Percentiles rank a stretch among this genome's conserved stretches.
phyloP scores from a whole-genome alignment of 257 asterid species.

The Jacaranda copaia region DNA sequence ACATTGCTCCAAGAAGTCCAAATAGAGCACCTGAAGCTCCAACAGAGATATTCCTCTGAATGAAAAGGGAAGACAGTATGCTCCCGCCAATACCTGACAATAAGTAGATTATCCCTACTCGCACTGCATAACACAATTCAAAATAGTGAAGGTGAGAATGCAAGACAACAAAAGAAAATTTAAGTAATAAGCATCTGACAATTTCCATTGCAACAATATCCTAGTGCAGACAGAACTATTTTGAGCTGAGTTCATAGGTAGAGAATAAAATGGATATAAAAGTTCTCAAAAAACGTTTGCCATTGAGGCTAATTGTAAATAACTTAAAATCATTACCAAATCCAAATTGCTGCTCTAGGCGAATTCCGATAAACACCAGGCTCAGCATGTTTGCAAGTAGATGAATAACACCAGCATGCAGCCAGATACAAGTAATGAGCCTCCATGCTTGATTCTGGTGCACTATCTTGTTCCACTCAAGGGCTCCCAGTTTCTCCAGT shows the following conservation, averaged over 20 bases:
- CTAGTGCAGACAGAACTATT: too few relatives aligned
- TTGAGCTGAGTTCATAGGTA: not conserved
- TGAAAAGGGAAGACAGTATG: constrained; percentile 75
- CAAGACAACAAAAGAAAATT: not conserved
- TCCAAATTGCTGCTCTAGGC: constrained; percentile 95
- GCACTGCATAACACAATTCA: constrained; percentile 55
- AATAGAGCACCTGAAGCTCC: constrained; percentile 96
- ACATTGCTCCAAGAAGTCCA: constrained; percentile 96
- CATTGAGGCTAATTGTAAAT: too few relatives aligned
- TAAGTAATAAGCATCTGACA: not conserved
- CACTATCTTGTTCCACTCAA: constrained; percentile 78
- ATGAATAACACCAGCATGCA: constrained; percentile 93
- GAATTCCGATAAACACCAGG: constrained; percentile 81
- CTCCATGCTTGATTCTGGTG: constrained; percentile 81
- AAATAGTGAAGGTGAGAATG: constrained; percentile 14
- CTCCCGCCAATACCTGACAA: constrained; percentile 94
- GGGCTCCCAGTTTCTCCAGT: constrained; percentile 79
- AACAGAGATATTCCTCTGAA: constrained; percentile 77
- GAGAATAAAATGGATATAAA: not conserved
- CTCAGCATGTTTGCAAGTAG: constrained; percentile 87
- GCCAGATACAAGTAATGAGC: constrained; percentile 86
- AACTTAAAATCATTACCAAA: constrained; percentile 56
- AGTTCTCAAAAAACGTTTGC: too few relatives aligned
- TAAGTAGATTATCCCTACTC: constrained; percentile 77
- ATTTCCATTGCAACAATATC: too few relatives aligned